phyloP scores from a whole-genome alignment of 2,329 filamentous ascomycete species.

The Fusarium begoniae region DNA sequence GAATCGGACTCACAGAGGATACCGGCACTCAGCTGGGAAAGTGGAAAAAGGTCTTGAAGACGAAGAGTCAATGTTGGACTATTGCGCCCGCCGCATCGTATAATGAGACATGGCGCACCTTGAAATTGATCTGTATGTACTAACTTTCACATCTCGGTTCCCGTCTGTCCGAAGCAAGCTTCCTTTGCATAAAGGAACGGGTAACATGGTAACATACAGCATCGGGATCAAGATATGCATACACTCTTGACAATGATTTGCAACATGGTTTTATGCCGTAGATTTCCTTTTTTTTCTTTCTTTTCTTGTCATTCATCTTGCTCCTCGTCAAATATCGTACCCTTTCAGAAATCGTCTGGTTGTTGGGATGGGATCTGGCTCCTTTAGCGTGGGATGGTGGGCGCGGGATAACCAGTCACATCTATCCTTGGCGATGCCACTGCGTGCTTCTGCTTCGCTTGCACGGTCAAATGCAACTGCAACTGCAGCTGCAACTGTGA shows the following conservation, averaged over 20 bases:
- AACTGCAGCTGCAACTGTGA: constrained; percentile 11
- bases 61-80: background rate
- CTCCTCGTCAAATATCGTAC: background rate
- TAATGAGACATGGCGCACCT: constrained; percentile 23
- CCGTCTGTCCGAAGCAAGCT: background rate
- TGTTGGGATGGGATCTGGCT: constrained; percentile 14
- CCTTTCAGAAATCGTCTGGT: background rate
- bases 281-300: background rate
- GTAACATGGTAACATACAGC: background rate
- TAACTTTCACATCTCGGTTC: constrained; percentile 2
- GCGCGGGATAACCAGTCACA: constrained; percentile 21
- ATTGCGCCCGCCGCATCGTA: background rate
- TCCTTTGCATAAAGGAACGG: background rate
- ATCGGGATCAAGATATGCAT: constrained; percentile 1
- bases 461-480: constrained; percentile 3
- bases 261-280: constrained; percentile 11
- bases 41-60: background rate
- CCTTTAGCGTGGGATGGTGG: constrained; percentile 19
- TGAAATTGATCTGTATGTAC: constrained; percentile 5
- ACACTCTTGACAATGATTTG: background rate
- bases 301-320: constrained; percentile 1
- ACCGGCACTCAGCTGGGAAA: background rate
- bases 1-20: background rate
- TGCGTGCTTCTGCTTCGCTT: constrained; percentile 14
- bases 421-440: constrained; percentile 26